A percentile compares a stretch with the other conserved stretches of the same genome.
Conservation (phyloP, 805 yeast species). For the Ogataea dorogensis region DNA sequence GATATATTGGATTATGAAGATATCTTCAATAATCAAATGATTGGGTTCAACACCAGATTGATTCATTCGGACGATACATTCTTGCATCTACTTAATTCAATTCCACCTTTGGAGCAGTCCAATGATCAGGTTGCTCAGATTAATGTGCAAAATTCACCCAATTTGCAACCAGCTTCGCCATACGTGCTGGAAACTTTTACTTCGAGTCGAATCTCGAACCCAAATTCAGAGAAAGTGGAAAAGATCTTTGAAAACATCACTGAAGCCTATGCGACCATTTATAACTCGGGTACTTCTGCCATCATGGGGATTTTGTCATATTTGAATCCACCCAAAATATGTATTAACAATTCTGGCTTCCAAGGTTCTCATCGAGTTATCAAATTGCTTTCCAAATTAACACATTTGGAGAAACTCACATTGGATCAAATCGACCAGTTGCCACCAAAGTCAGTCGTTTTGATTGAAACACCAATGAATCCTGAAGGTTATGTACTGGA, state of each 20-base stretch:
- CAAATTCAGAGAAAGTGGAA: conserved; percentile 48
- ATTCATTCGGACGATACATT: conserved; percentile 37
- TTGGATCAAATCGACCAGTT: conserved; percentile 36
- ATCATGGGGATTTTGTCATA: conserved; percentile 48
- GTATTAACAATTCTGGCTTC: conserved; percentile 47
- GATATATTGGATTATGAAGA: conserved; percentile 22
- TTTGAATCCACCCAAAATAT: conserved; percentile 43
- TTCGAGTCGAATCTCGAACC: conserved; percentile 45
- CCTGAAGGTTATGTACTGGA: conserved; percentile 47
- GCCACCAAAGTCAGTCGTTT: conserved; percentile 43
- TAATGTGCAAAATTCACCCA: conserved; percentile 2
- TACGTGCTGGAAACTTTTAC: conserved; percentile 30
- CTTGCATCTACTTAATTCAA: conserved; percentile 16
- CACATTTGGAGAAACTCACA: conserved; percentile 39
- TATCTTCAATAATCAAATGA: conserved; percentile 26
- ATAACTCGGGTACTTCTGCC: conserved; percentile 52
- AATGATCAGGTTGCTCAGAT: conserved; percentile 2
- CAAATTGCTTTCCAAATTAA: conserved; percentile 40
- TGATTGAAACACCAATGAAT: conserved; percentile 55
- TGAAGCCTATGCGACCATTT: conserved; percentile 45
- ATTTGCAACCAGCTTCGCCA: conserved; percentile 7
- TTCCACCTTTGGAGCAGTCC: conserved; percentile 5
- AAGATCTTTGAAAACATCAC: conserved; percentile 44
- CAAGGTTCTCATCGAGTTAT: conserved; percentile 54
- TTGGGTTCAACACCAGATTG: conserved; percentile 38